A percentile compares a stretch with the other conserved stretches of the same genome.
Evolutionary conservation across 768 basidiomycete species (phyloP).

Genomic region (Cystobasidium ongulense): DNA sequence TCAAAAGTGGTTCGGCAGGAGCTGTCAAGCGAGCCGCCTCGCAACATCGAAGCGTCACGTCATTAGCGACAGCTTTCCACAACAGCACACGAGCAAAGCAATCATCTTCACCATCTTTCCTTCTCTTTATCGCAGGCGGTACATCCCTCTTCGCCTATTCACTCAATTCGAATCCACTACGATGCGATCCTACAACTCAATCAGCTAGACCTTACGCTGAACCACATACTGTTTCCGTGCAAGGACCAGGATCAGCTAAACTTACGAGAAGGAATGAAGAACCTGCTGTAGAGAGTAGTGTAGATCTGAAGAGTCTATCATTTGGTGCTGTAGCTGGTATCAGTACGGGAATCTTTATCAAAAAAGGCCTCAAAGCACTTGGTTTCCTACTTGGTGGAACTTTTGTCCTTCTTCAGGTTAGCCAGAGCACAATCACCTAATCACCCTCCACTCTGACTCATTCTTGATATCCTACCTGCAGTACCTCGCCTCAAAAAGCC

Average conservation of each 20-base stretch:
- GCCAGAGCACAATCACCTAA: conserved; percentile 38
- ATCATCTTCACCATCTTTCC: background rate
- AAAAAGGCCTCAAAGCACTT: conserved; percentile 74
- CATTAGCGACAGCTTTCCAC: conserved; percentile 9
- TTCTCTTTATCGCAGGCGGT: conserved; percentile 13
- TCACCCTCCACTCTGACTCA: background rate
- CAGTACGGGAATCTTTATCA: conserved; percentile 84
- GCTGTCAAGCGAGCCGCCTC: background rate
- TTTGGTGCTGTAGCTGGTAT: conserved; percentile 87
- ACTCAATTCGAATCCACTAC: background rate
- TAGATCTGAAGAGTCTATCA: conserved; percentile 70
- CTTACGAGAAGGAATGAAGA: background rate
- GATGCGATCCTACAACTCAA: conserved; percentile 20
- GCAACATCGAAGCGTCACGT: conserved; percentile 6
- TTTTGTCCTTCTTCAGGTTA: conserved; percentile 81
- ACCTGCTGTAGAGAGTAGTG: conserved; percentile 20
- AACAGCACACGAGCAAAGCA: background rate
- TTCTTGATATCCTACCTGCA: conserved; percentile 1
- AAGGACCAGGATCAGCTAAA: conserved; percentile 21
- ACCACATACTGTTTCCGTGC: background rate
- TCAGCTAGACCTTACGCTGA: conserved; percentile 26
- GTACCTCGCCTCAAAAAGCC: conserved; percentile 23
- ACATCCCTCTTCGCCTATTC: background rate
- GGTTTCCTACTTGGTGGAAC: conserved; percentile 81
- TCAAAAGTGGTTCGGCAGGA: background rate